Evolutionary conservation across 441 rosid species (phyloP).

Genomic region (Lagerstroemia fauriei): DNA sequence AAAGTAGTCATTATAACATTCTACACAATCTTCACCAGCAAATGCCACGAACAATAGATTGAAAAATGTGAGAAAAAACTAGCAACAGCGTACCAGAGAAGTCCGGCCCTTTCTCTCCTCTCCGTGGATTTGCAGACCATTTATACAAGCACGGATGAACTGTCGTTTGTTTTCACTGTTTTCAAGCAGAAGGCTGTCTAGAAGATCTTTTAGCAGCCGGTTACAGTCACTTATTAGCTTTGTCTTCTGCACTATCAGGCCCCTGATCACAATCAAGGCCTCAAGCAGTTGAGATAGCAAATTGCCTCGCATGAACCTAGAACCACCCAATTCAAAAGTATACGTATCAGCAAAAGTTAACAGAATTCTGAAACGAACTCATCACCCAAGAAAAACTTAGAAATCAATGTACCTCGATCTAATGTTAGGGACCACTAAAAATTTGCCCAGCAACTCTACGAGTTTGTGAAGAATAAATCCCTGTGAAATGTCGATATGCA

Average conservation of each 20-base stretch:
- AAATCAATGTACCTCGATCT: constrained; percentile 70
- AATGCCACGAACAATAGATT: background rate
- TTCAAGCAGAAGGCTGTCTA: constrained; percentile 96
- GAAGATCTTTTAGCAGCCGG: constrained; percentile 87
- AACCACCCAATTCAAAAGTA: constrained; percentile 32
- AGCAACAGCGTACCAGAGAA: constrained; percentile 67
- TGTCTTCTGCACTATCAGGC: constrained; percentile 98
- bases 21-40: background rate
- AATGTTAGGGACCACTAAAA: constrained; percentile 90
- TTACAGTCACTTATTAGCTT: constrained; percentile 97
- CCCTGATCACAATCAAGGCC: constrained; percentile 94
- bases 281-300: constrained; percentile 92
- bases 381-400: constrained; percentile 11
- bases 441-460: constrained; percentile 93
- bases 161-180: constrained; percentile 96
- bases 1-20: background rate
- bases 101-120: constrained; percentile 86
- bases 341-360: constrained; percentile 30
- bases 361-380: constrained; percentile 9
- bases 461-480: constrained; percentile 99
- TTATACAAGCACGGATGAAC: constrained; percentile 92
- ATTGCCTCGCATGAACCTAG: constrained; percentile 93
- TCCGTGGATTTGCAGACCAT: constrained; percentile 92
- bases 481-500: constrained; percentile 97
- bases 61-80: background rate